Evolutionary conservation across 2,329 filamentous ascomycete species (phyloP).

Genomic region (Colletotrichum somersetense): DNA sequence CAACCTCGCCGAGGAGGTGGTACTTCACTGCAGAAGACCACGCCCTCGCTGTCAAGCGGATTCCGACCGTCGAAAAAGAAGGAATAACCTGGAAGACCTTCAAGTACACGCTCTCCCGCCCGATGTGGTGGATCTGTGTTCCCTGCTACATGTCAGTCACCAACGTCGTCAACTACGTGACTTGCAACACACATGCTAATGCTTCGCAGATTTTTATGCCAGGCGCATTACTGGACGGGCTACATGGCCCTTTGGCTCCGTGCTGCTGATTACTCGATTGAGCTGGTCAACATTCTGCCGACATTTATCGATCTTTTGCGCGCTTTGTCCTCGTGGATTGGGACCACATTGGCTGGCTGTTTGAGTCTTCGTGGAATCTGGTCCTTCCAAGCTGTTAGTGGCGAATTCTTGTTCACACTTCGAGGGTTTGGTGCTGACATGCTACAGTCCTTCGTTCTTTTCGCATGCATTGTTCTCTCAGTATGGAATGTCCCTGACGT

Average conservation of each 20-base stretch:
- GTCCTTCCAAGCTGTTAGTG: constrained; percentile 45
- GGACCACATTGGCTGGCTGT: constrained; percentile 47
- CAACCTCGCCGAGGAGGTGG: constrained; percentile 47
- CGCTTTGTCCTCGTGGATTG: constrained; percentile 47
- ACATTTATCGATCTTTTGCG: constrained; percentile 47
- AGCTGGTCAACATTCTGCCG: constrained; percentile 40
- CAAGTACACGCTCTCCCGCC: constrained; percentile 43
- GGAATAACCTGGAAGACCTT: constrained; percentile 45
- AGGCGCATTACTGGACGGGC: constrained; percentile 45
- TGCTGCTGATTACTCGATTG: constrained; percentile 35
- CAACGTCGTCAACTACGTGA: fast-evolving
- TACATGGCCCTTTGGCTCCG: constrained; percentile 44
- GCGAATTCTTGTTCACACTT: fast-evolving
- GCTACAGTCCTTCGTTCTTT: constrained; percentile 43
- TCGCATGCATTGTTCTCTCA: constrained; percentile 47
- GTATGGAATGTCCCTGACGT: constrained; percentile 48
- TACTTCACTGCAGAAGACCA: constrained; percentile 49
- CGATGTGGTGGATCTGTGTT: constrained; percentile 45
- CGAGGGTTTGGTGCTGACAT: neutral
- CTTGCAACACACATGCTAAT: neutral
- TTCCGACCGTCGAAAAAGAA: constrained; percentile 44
- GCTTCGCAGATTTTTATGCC: constrained; percentile 41
- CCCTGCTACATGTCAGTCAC: constrained; percentile 41
- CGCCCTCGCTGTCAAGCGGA: constrained; percentile 45
- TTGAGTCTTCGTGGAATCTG: constrained; percentile 47